A percentile compares a stretch with the other conserved stretches of the same genome.
Conservation (phyloP, 2,329 filamentous ascomycete species). For the Thielaviopsis populi region DNA sequence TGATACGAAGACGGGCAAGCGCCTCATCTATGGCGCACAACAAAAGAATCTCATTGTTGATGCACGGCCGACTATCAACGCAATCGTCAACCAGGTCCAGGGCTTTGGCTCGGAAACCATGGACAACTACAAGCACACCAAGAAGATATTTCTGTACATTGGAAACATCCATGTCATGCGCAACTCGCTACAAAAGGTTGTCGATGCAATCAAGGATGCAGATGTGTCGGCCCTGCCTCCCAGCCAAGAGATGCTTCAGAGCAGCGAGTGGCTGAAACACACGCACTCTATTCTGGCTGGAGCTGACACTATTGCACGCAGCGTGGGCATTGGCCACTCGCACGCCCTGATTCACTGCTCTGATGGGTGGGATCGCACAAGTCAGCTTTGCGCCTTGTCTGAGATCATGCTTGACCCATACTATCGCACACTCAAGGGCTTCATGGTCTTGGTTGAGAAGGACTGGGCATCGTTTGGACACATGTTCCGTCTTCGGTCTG, state of each 20-base stretch:
- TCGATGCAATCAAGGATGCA: constrained; percentile 80
- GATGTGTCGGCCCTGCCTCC: constrained; percentile 74
- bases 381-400: constrained; percentile 78
- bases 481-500: constrained; percentile 89
- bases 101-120: constrained; percentile 94
- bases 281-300: constrained; percentile 74
- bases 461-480: constrained; percentile 97
- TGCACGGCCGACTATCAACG: constrained; percentile 85
- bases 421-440: constrained; percentile 85
- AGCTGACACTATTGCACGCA: constrained; percentile 66
- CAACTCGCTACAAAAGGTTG: constrained; percentile 70
- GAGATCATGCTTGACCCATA: constrained; percentile 93
- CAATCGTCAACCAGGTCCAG: constrained; percentile 82
- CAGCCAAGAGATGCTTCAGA: constrained; percentile 63
- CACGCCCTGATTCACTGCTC: constrained; percentile 96
- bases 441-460: constrained; percentile 88
- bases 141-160: constrained; percentile 85
- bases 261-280: constrained; percentile 84
- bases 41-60: constrained; percentile 92
- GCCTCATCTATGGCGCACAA: constrained; percentile 74
- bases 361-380: constrained; percentile 95
- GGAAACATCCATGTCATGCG: constrained; percentile 99
- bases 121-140: constrained; percentile 87
- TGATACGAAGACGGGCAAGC: constrained; percentile 45
- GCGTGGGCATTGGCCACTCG: constrained; percentile 82